These are phyloP conservation scores for Phytophthora citricola DNA, from an alignment of 352 stramenopile genomes.

Conservation along the genomic window DNA sequence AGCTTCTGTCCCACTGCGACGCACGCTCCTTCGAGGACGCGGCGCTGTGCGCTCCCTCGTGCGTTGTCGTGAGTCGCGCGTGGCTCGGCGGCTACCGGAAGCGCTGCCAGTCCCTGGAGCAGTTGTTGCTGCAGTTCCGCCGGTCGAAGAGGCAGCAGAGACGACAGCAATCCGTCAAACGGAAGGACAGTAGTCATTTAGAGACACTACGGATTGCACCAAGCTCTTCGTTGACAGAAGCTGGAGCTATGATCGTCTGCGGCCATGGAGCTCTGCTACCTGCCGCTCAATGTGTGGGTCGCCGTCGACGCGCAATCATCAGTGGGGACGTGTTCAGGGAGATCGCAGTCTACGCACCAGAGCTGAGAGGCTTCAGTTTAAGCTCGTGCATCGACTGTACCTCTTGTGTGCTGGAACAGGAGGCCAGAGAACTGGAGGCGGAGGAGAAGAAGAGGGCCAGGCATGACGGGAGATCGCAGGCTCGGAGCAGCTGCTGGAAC, in stretches of 20 bases:
- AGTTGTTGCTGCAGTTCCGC: conserved; percentile 79
- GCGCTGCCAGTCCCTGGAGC: conserved; percentile 73
- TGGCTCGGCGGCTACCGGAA: conserved; percentile 83
- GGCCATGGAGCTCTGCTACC: conserved; percentile 67
- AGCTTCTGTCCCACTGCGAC: conserved; percentile 45
- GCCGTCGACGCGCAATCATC: conserved; percentile 63
- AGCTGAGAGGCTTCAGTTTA: conserved; percentile 65
- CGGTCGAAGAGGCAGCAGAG: conserved; percentile 71
- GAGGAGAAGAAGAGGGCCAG: conserved; percentile 61
- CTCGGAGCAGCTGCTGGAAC: conserved; percentile 68
- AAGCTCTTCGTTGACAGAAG: conserved; percentile 36
- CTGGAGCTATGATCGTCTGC: conserved; percentile 72
- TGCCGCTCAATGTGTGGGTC: conserved; percentile 60
- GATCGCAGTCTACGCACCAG: conserved; percentile 61
- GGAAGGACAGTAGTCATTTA: conserved; percentile 16
- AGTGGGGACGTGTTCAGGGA: conserved; percentile 52
- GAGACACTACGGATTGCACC: conserved; percentile 19
- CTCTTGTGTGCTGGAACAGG: conserved; percentile 62
- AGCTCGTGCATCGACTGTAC: conserved; percentile 61
- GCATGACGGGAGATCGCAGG: conserved; percentile 76
- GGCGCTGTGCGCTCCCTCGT: conserved; percentile 35
- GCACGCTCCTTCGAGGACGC: conserved; percentile 54
- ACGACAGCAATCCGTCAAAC: conserved; percentile 47
- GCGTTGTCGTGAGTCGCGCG: conserved; percentile 73
- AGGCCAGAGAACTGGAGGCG: conserved; percentile 54